Percentiles rank a stretch among this genome's conserved stretches.
Evolutionary conservation across 352 stramenopile species (phyloP).

Genomic region (Globisporangium sylvaticum): DNA sequence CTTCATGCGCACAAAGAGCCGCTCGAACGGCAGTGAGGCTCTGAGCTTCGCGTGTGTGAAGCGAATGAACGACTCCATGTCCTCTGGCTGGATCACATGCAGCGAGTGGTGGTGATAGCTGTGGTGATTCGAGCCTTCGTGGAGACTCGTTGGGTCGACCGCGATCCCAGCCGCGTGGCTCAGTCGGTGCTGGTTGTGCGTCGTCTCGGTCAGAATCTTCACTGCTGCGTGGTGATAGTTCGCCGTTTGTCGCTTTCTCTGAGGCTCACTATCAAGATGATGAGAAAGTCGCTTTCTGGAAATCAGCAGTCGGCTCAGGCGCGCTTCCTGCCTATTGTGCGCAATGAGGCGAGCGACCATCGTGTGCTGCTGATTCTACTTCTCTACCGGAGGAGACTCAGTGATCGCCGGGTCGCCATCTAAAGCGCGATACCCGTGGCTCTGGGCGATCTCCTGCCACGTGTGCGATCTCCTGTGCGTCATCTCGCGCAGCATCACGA

Average conservation of each 20-base stretch:
- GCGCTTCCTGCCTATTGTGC: neutral
- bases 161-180: constrained; percentile 8
- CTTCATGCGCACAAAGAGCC: constrained; percentile 35
- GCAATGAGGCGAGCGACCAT: constrained; percentile 9
- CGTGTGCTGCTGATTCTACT: neutral
- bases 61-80: constrained; percentile 32
- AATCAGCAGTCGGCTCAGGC: constrained; percentile 7
- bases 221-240: constrained; percentile 10
- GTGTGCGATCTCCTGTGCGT: constrained; percentile 24
- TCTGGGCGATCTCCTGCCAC: constrained; percentile 30
- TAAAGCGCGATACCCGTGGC: constrained; percentile 21
- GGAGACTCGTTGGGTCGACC: neutral
- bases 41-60: constrained; percentile 26
- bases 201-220: constrained; percentile 17
- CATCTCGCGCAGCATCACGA: constrained; percentile 52
- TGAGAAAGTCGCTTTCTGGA: constrained; percentile 3
- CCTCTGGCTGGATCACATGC: constrained; percentile 13
- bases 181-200: constrained; percentile 26
- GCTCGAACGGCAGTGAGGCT: constrained; percentile 26
- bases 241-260: neutral
- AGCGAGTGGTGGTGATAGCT: neutral
- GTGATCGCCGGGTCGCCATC: too few species aligned
- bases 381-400: neutral
- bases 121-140: too few species aligned
- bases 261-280: neutral